Percentiles rank a stretch among this genome's conserved stretches.
Conservation (phyloP, 1,139 yeast species). For the Suhomyces ambrosiae region DNA sequence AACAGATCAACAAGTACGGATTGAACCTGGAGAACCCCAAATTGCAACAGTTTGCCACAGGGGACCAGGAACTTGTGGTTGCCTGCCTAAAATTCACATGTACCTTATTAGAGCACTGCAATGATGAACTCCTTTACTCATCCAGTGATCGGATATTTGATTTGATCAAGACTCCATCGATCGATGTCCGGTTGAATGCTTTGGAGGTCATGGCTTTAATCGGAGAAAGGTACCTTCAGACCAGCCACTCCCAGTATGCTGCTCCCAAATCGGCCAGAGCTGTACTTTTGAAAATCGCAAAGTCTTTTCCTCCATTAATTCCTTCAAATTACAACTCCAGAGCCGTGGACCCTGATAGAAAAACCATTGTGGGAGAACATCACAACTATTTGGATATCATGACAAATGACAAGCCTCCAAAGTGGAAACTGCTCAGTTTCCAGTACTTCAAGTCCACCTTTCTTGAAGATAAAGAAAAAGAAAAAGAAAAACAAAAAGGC, state of each 20-base stretch:
- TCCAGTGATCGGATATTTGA: conserved; percentile 65
- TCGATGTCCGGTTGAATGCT: conserved; percentile 62
- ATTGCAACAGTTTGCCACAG: conserved; percentile 44
- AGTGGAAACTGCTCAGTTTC: conserved; percentile 60
- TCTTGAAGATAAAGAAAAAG: conserved; percentile 11
- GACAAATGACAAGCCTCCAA: conserved; percentile 52
- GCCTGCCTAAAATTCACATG: conserved; percentile 64
- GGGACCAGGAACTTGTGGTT: conserved; percentile 51
- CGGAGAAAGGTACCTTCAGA: conserved; percentile 42
- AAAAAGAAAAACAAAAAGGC: conserved; percentile 9
- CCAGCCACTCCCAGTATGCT: conserved; percentile 38
- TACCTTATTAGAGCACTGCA: conserved; percentile 67
- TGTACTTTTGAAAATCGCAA: conserved; percentile 54
- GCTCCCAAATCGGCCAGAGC: conserved; percentile 47
- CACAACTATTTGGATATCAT: conserved; percentile 57
- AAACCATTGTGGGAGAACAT: conserved; percentile 45
- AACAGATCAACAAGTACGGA: conserved; percentile 54
- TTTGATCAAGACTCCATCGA: conserved; percentile 61
- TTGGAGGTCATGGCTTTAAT: conserved; percentile 63
- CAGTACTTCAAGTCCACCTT: conserved; percentile 48
- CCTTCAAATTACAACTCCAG: conserved; percentile 41
- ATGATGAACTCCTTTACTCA: conserved; percentile 66
- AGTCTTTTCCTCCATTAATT: conserved; percentile 53
- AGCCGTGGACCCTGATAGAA: conserved; percentile 19
- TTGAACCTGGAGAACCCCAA: conserved; percentile 50